A percentile compares a stretch with the other conserved stretches of the same genome.
Conservation (phyloP, 2,329 filamentous ascomycete genomes). For the Aspergillus glaucus region DNA sequence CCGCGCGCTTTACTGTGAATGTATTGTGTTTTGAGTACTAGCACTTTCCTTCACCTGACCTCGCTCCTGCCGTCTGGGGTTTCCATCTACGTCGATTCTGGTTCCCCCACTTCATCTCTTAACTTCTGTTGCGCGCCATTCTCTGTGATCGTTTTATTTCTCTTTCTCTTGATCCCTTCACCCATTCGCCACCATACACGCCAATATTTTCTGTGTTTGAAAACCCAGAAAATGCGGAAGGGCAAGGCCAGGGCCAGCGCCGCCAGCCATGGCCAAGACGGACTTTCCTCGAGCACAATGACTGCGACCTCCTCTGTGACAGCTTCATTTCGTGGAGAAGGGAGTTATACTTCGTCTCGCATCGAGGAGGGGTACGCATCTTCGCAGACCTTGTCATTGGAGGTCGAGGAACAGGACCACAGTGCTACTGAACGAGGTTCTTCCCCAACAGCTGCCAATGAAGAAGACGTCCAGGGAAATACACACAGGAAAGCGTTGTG, state of each 20-base stretch:
- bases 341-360: neutral
- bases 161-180: neutral
- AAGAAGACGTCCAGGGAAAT: neutral
- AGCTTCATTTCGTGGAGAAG: neutral
- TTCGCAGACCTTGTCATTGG: neutral
- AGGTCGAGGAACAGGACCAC: neutral
- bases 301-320: neutral
- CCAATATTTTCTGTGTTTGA: neutral
- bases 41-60: neutral
- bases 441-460: neutral
- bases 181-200: neutral
- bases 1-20: neutral
- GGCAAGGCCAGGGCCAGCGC: neutral
- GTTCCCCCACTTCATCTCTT: neutral
- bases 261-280: neutral
- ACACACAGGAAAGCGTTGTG: neutral
- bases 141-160: neutral
- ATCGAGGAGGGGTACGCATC: neutral
- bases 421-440: neutral
- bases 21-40: neutral
- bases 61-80: too few species aligned
- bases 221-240: neutral
- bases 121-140: neutral
- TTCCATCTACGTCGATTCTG: too few species aligned
- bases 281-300: neutral